Evolutionary conservation across 2,329 filamentous ascomycete species (phyloP), one percentile per base, ranked within the genome.

Genomic region (Didymella exigua): DNA sequence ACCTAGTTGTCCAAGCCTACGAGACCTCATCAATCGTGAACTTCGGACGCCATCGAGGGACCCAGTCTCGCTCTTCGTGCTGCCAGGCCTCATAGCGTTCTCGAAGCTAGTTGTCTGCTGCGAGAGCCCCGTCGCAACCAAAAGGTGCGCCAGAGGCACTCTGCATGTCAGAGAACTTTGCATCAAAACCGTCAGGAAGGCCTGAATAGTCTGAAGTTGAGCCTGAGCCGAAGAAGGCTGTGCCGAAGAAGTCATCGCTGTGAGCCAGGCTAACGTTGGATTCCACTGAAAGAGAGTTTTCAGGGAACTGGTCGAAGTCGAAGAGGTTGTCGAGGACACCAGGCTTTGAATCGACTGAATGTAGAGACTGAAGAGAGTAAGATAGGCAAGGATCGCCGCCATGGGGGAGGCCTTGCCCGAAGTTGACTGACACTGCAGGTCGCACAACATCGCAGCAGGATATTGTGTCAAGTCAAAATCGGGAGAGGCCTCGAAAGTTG

Each of bases 371-470:
- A 72, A 74, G 53, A 72, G 67, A 49, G 67, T 65, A 68, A 74
- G 69, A 59, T 70, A 74, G 63, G 67, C 65, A 65, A 68, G 65
- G 47, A 66, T 73, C 66, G 70, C 61, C 62, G 66, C 62, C 57
- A 61, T 64, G 14, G 53, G 63, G 47, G 67, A 65, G 57, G 63
- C 65, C 62, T 64, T 56, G 61, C 56, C 59, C 63, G 71, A 72
- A 64, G 81, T 85, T 89, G 90, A 93, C 88, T 86, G 95, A 98
- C 95, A 99, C 95, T 89, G 95, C 95, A 96, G 95, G 95, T 96
- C 95, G 79, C 89, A 98, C 95, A 98, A 97, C 93, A 97, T 89
- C 93, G 85, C 95, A 84, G 95, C 95, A 98, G 95, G 93, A 96
- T 96, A 93, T 97, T 97, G 95, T 97, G 93, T 95, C 95, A 86